Percentiles rank a stretch among this genome's conserved stretches.
Conservation (phyloP, 805 yeast genomes). For the Saccharomycodes ludwigii region DNA sequence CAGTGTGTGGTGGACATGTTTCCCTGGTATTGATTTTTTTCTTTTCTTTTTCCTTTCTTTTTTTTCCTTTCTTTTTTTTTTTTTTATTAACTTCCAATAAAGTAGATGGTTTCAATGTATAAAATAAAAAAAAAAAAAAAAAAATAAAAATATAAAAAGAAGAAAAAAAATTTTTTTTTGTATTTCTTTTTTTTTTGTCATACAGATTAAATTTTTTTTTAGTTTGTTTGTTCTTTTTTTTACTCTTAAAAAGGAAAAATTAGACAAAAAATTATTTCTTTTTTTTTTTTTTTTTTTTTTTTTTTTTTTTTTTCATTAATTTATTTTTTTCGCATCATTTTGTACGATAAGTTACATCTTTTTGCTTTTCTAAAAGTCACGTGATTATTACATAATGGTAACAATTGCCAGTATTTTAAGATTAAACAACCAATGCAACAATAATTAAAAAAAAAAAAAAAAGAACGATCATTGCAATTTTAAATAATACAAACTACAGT, state of each 20-base stretch:
- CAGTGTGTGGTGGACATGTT: conserved; percentile 78
- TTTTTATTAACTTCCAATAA: conserved; percentile 2
- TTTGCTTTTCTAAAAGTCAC: too few species aligned
- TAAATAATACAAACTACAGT: too few species aligned
- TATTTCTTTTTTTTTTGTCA: too few species aligned
- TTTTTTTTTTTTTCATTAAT: conserved; percentile 1
- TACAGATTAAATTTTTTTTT: conserved; percentile 8
- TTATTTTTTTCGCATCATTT: too few species aligned
- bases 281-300: conserved; percentile 1
- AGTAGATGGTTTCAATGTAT: conserved; percentile 1
- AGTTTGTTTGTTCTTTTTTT: conserved; percentile 1
- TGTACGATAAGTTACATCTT: too few species aligned
- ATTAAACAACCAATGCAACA: too few species aligned
- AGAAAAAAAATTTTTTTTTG: conserved; percentile 1
- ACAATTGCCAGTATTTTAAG: too few species aligned
- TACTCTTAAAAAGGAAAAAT: conserved; percentile 1
- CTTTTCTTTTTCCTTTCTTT: too few species aligned
- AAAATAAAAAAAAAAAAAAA: neutral
- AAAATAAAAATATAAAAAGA: neutral
- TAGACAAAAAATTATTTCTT: conserved; percentile 1
- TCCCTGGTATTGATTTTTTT: neutral
- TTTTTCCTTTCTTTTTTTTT: conserved; percentile 2
- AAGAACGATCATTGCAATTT: too few species aligned
- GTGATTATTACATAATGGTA: too few species aligned
- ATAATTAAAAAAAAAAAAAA: too few species aligned